Base-by-base conservation (phyloP, 2,329 filamentous ascomycete species). In the Aspergillus latus region DNA sequence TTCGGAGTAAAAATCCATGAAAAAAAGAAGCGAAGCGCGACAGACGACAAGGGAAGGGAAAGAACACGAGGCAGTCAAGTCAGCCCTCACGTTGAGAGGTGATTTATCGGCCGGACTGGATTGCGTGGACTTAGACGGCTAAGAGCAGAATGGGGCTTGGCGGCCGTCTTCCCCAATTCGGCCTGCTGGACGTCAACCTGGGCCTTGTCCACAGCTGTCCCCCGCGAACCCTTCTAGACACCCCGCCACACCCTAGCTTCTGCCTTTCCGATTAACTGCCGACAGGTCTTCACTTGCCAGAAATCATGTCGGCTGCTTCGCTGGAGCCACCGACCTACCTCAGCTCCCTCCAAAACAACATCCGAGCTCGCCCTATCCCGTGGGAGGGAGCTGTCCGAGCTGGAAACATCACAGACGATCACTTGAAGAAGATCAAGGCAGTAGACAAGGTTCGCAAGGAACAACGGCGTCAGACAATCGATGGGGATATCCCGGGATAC, bases 391-490 rank as follows among this genome's bases (percentile, higher is more conserved):
- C 93, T 68, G 91, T 96, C 64, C 86, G 94, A 74, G 91, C 91
- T 66, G 91, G 92, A 74, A 94, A 91, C 70, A 89, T 99, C 76
- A 96, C 90, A 57, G 93, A 97, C 66, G 88, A 89, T 65, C 93
- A 99, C 76, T 85, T 97, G 66, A 90, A 89, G 80, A 93, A 92
- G 82, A 96, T 99, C 78, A 92, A 92, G 76, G 90, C 92, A 59
- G 90, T 97, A 66, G 94, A 97, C 76, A 97, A 97, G 78, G 90
- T 94, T 64, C 89, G 92, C 75, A 94, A 91, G 75, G 94, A 97
- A 65, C 89, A 92, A 76, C 86, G 92, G 70, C 88, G 88, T 72
- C 85, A 93, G 70, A 88, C 87, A 15, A 87, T 97, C 60, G 89
- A 96, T 73, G 78, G 77, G 54, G 90, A 97, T 76, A 77, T 93